Conservation (phyloP, 164 flowering plant genomes). For the Magnolia officinalis region DNA sequence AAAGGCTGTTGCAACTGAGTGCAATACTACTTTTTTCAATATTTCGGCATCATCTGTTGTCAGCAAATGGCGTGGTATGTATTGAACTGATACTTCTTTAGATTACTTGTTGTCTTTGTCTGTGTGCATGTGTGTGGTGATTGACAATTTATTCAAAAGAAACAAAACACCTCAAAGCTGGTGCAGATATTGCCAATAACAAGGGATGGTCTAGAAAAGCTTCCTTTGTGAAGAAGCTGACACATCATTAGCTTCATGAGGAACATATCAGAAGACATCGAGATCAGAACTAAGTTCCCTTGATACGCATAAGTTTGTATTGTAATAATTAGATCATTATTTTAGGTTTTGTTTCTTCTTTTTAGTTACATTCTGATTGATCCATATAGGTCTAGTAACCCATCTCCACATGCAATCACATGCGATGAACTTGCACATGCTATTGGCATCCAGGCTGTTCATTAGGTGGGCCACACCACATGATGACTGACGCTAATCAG, state of each 20-base stretch:
- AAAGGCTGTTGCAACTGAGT: slow-evolving; percentile 99
- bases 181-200: background rate
- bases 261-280: background rate
- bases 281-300: background rate
- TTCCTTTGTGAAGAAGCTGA: background rate
- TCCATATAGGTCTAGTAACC: too few relatives aligned
- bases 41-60: slow-evolving; percentile 99
- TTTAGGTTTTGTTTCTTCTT: background rate
- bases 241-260: background rate
- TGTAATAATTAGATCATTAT: too few relatives aligned
- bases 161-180: background rate
- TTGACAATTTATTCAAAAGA: too few relatives aligned
- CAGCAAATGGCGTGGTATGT: slow-evolving; percentile 99
- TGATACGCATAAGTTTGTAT: background rate
- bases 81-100: background rate
- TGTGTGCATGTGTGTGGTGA: too few relatives aligned
- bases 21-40: slow-evolving; percentile 97
- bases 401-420: too few relatives aligned
- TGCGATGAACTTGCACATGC: too few relatives aligned
- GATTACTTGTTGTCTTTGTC: too few relatives aligned
- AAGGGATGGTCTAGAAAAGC: background rate
- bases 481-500: too few relatives aligned
- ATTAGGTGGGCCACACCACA: too few relatives aligned
- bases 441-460: too few relatives aligned
- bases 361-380: too few relatives aligned